Evolutionary conservation across 1,284 basidiomycete genomes (phyloP).

Genomic region (Cutaneotrichosporon curvatum): DNA sequence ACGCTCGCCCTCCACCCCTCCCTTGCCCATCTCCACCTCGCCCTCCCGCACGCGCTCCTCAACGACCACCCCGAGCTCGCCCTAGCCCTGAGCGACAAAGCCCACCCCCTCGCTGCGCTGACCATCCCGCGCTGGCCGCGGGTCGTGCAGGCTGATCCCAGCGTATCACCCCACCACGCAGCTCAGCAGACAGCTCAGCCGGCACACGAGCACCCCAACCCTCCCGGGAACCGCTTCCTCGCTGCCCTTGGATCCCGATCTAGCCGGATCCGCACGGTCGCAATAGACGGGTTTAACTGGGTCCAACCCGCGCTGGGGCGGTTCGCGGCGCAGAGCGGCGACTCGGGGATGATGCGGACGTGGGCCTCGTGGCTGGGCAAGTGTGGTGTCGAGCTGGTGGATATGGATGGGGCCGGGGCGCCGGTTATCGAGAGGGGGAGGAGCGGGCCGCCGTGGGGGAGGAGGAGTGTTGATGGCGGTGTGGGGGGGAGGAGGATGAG

Average conservation of each 20-base stretch:
- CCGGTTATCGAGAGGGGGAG: no score
- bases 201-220: not conserved
- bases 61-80: conserved; percentile 14
- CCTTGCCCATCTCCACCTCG: conserved; percentile 38
- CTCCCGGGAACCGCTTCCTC: conserved; percentile 18
- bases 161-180: not conserved
- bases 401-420: conserved; percentile 29
- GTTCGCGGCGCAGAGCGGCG: conserved; percentile 33
- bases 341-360: conserved; percentile 34
- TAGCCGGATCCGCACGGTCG: conserved; percentile 17
- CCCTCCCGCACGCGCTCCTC: conserved; percentile 30
- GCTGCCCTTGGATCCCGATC: conserved; percentile 5
- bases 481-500: no score
- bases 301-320: conserved; percentile 29
- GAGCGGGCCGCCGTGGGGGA: no score
- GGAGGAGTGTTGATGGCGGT: no score
- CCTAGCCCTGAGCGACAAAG: not conserved
- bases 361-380: conserved; percentile 24
- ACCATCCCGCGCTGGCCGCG: conserved; percentile 55
- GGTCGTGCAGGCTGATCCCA: conserved; percentile 4
- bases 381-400: conserved; percentile 27
- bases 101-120: conserved; percentile 56
- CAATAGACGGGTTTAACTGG: conserved; percentile 39
- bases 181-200: not conserved
- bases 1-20: conserved; percentile 28